Conservation (phyloP, 805 yeast species). For the Cyberlindnera meyerae region DNA sequence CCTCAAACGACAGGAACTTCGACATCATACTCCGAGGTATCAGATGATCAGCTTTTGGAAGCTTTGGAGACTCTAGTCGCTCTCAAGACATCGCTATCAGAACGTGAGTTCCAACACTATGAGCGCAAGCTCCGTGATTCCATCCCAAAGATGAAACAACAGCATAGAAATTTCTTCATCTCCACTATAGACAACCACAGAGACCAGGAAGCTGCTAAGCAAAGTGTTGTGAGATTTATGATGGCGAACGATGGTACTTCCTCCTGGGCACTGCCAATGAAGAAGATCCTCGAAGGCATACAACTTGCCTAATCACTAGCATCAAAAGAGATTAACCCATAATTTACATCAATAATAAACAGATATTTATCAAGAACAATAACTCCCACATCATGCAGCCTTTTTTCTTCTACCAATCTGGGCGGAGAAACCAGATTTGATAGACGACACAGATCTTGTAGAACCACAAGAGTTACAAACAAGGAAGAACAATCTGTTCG, state of each 20-base stretch:
- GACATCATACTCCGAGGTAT: slow-evolving; percentile 1
- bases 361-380: too few species aligned
- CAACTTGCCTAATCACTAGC: too few species aligned
- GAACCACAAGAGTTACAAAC: slow-evolving; percentile 98
- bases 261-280: slow-evolving; percentile 64
- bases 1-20: not conserved
- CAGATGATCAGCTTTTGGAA: slow-evolving; percentile 18
- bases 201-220: slow-evolving; percentile 29
- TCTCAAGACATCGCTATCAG: slow-evolving; percentile 30
- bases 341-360: too few species aligned
- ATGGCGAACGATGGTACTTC: slow-evolving; percentile 51
- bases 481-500: slow-evolving; percentile 94
- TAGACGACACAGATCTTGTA: slow-evolving; percentile 91
- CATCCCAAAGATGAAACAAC: slow-evolving; percentile 24
- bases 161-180: slow-evolving; percentile 26
- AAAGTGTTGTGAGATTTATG: slow-evolving; percentile 45
- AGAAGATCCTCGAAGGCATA: slow-evolving; percentile 44
- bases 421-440: slow-evolving; percentile 99
- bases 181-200: slow-evolving; percentile 22
- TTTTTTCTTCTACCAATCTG: slow-evolving; percentile 88
- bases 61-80: slow-evolving; percentile 26
- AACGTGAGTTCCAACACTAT: slow-evolving; percentile 40
- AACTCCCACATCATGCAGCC: slow-evolving; percentile 30
- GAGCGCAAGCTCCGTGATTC: slow-evolving; percentile 34
- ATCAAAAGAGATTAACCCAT: too few species aligned